Evolutionary conservation across 2,329 filamentous ascomycete species (phyloP).

Genomic region (Colletotrichum lentis): DNA sequence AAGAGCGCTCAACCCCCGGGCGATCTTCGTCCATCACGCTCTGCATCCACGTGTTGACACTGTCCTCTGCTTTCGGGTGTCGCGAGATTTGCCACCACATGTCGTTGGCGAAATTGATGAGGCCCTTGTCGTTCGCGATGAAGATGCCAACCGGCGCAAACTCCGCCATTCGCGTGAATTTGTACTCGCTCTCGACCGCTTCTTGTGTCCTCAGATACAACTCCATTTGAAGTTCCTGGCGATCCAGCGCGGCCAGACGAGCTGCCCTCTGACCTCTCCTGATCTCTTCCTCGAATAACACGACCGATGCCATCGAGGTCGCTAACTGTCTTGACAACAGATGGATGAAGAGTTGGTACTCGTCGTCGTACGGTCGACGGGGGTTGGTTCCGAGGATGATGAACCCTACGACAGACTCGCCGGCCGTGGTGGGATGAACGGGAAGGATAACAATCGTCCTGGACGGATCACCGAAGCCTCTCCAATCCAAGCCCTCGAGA

Average conservation of each 20-base stretch:
- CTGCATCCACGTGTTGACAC: constrained; percentile 74
- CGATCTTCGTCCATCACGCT: constrained; percentile 74
- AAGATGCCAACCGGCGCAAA: constrained; percentile 86
- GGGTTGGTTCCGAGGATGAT: constrained; percentile 82
- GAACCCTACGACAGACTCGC: constrained; percentile 78
- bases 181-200: constrained; percentile 73
- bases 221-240: constrained; percentile 79
- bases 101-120: constrained; percentile 82
- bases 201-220: constrained; percentile 71
- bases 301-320: constrained; percentile 81
- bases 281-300: constrained; percentile 85
- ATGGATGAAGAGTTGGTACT: constrained; percentile 80
- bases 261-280: constrained; percentile 76
- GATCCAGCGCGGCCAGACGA: constrained; percentile 76
- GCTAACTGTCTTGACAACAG: constrained; percentile 78
- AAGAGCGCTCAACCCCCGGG: constrained; percentile 64
- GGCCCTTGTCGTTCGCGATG: constrained; percentile 75
- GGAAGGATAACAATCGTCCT: constrained; percentile 78
- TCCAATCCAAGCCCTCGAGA: constrained; percentile 72
- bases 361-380: constrained; percentile 78
- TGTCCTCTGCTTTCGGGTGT: constrained; percentile 66
- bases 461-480: constrained; percentile 76
- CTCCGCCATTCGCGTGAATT: constrained; percentile 85
- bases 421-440: constrained; percentile 76
- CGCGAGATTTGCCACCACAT: constrained; percentile 78